Conservation (phyloP, 805 yeast species). For the Wickerhamiella azymoides region DNA sequence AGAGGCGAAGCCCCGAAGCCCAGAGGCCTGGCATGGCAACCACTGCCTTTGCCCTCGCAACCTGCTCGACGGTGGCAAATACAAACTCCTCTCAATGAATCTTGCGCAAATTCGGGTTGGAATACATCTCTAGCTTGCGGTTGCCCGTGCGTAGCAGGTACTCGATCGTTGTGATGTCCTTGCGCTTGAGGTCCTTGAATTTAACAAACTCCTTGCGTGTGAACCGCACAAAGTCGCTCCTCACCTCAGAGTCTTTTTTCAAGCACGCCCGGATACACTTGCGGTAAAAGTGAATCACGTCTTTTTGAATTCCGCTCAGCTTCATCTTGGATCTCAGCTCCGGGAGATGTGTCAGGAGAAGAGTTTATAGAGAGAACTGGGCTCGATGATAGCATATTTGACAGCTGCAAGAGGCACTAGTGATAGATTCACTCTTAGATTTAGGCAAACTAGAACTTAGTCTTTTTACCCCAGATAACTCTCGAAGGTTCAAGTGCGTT, state of each 20-base stretch:
- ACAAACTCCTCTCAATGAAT: slow-evolving; percentile 26
- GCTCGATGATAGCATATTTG: no score
- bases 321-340: slow-evolving; percentile 11
- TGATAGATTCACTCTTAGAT: no score
- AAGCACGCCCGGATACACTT: slow-evolving; percentile 33
- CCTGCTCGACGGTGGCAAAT: not conserved
- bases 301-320: slow-evolving; percentile 28
- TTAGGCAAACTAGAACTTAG: no score
- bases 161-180: slow-evolving; percentile 76
- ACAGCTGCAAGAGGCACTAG: no score
- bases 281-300: slow-evolving; percentile 35
- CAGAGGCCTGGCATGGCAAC: no score
- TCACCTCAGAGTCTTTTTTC: slow-evolving; percentile 36
- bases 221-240: slow-evolving; percentile 32
- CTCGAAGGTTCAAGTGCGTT: not conserved
- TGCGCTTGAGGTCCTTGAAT: slow-evolving; percentile 43
- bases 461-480: no score
- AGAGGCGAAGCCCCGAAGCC: no score
- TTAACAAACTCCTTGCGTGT: slow-evolving; percentile 51
- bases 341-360: not conserved
- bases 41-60: not conserved
- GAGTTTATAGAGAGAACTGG: no score
- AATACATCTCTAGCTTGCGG: slow-evolving; percentile 56
- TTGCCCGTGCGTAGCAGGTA: slow-evolving; percentile 67
- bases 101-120: slow-evolving; percentile 57